Evolutionary conservation across 2,329 filamentous ascomycete species (phyloP).

Genomic region (Graphiopsis chlorocephala): DNA sequence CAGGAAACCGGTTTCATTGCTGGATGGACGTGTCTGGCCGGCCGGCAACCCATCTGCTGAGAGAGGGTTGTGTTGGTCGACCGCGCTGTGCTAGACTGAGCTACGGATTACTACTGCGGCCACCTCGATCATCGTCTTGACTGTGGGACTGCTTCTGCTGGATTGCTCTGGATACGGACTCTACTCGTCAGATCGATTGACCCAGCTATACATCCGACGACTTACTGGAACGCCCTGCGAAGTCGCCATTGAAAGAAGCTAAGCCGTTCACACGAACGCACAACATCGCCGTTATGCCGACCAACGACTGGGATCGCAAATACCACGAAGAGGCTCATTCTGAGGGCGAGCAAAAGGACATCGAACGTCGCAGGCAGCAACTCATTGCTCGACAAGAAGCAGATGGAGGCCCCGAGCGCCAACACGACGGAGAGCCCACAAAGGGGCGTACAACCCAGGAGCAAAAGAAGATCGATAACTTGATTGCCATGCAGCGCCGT

Average conservation of each 20-base stretch:
- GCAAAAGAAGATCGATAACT: slow-evolving; percentile 46
- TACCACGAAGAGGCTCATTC: slow-evolving; percentile 8
- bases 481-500: slow-evolving; percentile 33
- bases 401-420: slow-evolving; percentile 24
- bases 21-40: not conserved
- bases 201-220: not conserved
- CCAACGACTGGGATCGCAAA: slow-evolving; percentile 4
- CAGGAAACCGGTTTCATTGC: slow-evolving; percentile 12
- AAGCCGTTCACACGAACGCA: not conserved
- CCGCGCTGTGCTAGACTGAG: not conserved
- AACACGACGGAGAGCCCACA: slow-evolving; percentile 22
- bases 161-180: not conserved
- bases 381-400: slow-evolving; percentile 28
- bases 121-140: not conserved
- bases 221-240: not conserved
- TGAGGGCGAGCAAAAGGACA: slow-evolving; percentile 10
- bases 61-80: not conserved
- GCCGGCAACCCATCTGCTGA: not conserved
- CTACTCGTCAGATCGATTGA: not conserved
- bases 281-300: not conserved
- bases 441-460: slow-evolving; percentile 43
- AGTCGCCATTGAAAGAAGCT: not conserved
- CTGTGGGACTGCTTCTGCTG: not conserved
- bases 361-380: slow-evolving; percentile 23
- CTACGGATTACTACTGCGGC: not conserved